Conservation (phyloP, 1,284 basidiomycete genomes). For the Ustilago bromivora region DNA sequence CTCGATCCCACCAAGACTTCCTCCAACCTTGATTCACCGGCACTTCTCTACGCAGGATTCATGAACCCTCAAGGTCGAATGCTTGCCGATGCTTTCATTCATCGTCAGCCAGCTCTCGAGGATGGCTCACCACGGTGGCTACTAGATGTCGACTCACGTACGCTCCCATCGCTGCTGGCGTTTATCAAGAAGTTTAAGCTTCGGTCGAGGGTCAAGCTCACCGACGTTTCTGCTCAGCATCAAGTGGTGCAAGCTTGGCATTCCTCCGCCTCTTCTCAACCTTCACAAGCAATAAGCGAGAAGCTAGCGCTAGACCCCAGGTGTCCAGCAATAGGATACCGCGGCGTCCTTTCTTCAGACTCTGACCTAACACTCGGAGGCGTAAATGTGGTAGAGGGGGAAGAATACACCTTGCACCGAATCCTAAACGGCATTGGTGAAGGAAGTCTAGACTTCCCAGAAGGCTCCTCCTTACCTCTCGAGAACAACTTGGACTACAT, state of each 20-base stretch:
- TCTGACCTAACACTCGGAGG: neutral
- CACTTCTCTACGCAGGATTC: slow-evolving; percentile 79
- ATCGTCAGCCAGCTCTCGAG: slow-evolving; percentile 70
- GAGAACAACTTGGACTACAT: slow-evolving; percentile 94
- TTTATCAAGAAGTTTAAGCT: slow-evolving; percentile 87
- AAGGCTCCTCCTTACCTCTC: slow-evolving; percentile 85
- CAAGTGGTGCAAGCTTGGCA: slow-evolving; percentile 85
- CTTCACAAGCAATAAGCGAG: neutral
- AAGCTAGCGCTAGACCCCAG: slow-evolving; percentile 44
- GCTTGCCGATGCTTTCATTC: slow-evolving; percentile 87
- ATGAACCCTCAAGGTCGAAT: slow-evolving; percentile 92
- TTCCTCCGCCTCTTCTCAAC: neutral
- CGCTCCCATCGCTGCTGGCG: slow-evolving; percentile 73
- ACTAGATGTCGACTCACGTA: slow-evolving; percentile 79
- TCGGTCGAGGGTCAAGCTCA: slow-evolving; percentile 85
- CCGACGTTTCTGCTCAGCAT: slow-evolving; percentile 79
- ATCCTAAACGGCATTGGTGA: slow-evolving; percentile 89
- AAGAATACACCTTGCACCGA: slow-evolving; percentile 80
- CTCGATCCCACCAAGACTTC: slow-evolving; percentile 15
- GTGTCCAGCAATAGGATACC: slow-evolving; percentile 55
- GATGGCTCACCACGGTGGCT: slow-evolving; percentile 73
- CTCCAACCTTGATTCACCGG: neutral
- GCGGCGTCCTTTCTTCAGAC: slow-evolving; percentile 29
- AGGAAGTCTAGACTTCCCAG: slow-evolving; percentile 81
- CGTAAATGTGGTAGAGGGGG: neutral